Percentiles rank a stretch among this genome's conserved stretches.
phyloP scores from a whole-genome alignment of 495 filamentous ascomycete genomes.

The Neurospora sublineolata region DNA sequence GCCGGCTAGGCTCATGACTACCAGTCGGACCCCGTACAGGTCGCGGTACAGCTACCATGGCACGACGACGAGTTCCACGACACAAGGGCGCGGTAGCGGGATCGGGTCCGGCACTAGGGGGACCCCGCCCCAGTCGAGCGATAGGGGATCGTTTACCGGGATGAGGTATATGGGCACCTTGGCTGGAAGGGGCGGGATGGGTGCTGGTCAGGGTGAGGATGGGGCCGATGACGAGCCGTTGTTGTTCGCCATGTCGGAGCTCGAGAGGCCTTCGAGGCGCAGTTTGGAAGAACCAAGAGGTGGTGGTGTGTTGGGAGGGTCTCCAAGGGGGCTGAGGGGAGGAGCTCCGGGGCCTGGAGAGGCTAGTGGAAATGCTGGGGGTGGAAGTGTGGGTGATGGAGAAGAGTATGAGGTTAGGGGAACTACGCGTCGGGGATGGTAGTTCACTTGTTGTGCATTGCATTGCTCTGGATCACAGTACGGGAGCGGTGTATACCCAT shows the following conservation, averaged over 20 bases:
- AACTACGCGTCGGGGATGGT: conserved; percentile 1
- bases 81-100: not conserved
- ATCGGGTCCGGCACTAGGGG: conserved; percentile 6
- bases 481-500: not conserved
- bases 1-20: conserved; percentile 10
- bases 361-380: not conserved
- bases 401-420: not conserved
- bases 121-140: conserved; percentile 24
- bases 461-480: not conserved
- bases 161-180: conserved; percentile 21
- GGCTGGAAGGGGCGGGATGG: conserved; percentile 43
- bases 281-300: conserved; percentile 61
- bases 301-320: conserved; percentile 11
- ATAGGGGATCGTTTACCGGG: conserved; percentile 23
- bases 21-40: conserved; percentile 18
- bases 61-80: not conserved
- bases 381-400: not conserved
- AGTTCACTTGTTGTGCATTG: not conserved
- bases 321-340: not conserved
- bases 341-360: not conserved
- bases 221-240: conserved; percentile 67
- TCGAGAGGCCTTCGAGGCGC: conserved; percentile 53
- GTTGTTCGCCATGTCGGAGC: conserved; percentile 80
- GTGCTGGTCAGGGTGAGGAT: conserved; percentile 35
- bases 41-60: conserved; percentile 15